Percentiles rank a stretch among this genome's conserved stretches.
phyloP scores from a whole-genome alignment of 306 rosid species.

The Castanea sativa region DNA sequence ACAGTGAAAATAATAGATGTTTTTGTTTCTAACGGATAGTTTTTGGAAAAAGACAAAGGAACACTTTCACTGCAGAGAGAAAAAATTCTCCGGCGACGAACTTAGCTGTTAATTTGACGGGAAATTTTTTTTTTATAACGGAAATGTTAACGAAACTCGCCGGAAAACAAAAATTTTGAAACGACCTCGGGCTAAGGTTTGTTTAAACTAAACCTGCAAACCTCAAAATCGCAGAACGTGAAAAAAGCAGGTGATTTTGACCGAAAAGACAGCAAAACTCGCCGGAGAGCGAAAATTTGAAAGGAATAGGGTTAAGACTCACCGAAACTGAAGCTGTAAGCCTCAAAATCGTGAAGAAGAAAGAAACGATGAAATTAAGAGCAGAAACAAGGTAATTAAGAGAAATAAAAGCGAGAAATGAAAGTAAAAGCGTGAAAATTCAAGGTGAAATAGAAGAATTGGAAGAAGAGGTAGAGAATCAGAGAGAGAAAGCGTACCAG shows the following conservation, averaged over 20 bases:
- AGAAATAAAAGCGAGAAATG: neutral
- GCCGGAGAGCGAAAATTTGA: neutral
- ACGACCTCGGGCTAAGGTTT: no score
- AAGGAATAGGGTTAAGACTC: neutral
- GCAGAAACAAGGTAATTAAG: neutral
- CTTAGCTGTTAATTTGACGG: neutral
- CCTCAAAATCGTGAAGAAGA: constrained; percentile 1
- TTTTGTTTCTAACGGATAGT: neutral
- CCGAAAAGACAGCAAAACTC: neutral
- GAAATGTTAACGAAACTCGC: no score
- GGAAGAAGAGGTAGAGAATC: neutral
- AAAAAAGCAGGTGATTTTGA: neutral
- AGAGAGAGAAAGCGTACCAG: constrained; percentile 42
- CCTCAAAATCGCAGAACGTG: neutral
- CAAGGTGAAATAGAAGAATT: no score
- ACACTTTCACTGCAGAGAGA: neutral
- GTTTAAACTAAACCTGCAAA: no score
- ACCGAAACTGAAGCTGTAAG: neutral
- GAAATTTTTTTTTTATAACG: no score
- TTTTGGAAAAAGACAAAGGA: constrained; percentile 17
- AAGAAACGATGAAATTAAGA: neutral
- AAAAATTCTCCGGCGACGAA: constrained; percentile 8
- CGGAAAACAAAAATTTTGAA: no score
- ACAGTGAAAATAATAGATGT: neutral
- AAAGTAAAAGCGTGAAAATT: neutral